These are phyloP conservation scores for Prunus yedoensis DNA, from an alignment of 331 rosid species.

Conservation along the genomic window DNA sequence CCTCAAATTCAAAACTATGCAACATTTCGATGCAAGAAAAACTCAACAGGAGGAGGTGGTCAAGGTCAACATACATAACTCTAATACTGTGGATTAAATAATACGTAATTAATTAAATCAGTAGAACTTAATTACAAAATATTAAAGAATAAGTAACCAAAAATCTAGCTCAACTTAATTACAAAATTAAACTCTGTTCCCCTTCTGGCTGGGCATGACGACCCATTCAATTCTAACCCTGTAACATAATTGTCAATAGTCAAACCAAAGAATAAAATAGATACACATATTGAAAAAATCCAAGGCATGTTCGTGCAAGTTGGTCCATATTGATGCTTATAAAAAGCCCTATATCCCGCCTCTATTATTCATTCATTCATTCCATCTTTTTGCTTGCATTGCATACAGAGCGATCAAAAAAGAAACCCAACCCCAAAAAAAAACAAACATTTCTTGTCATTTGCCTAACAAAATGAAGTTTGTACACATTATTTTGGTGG, in stretches of 20 bases:
- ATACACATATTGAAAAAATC: not conserved
- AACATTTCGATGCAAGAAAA: not conserved
- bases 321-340: not conserved
- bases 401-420: not conserved
- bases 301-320: not conserved
- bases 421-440: no score
- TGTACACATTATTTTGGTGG: no score
- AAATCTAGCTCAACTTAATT: no score
- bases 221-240: slow-evolving; percentile 9
- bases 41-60: not conserved
- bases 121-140: no score
- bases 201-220: not conserved
- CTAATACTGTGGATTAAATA: not conserved
- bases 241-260: not conserved
- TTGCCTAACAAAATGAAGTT: no score
- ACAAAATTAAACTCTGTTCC: no score
- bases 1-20: not conserved
- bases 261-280: not conserved
- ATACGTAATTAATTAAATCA: no score
- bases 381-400: not conserved
- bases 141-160: no score
- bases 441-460: no score
- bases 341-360: not conserved
- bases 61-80: not conserved
- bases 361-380: not conserved